Base-by-base conservation (phyloP, 192 early-diverging fungal genomes). In the Umbelopsis sp. region DNA sequence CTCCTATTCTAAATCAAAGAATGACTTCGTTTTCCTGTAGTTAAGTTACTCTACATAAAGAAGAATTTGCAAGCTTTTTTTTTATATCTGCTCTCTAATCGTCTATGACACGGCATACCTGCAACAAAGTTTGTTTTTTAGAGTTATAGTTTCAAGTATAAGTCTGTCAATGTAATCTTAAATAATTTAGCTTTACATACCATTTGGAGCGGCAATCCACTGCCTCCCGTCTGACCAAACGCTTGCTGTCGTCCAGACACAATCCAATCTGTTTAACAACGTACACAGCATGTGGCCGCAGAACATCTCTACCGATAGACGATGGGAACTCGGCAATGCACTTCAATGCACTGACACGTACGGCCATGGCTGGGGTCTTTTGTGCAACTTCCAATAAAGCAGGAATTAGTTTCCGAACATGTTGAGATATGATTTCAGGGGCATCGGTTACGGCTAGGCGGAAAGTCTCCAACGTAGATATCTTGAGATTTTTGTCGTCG, bases 201-300 rank as follows among this genome's bases (percentile, higher is more conserved):
- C 95, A 99, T 71, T 91, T 91, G 77, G 85, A 90, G 49, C 94
- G 82, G 46, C 93, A 91, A 66, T 94, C 91, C 6, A 92, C 94
- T 0, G 95, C 97, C 72, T 95, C 93, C 52, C 84, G 81, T 69
- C 97, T 84, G 16, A 99, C 97, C 21, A 90, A 52, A 35, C 95
- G 86, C 82, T 97, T 97, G 25, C 77, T 89, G 75, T 99, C 97
- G 80, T 98, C 95, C 68, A 96, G 73, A 0, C 89, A 81, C 35
- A 64, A 69, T 4, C 75, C 78, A 37, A 99, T 81, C 25, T 88
- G 86, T 35, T 82, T 78, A 16, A 95, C 69, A 10, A 97, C 84
- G 68, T 66, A 80, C 18, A 64, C 72, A 75, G 90, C 90, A 53
- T 88, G 85, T 0, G 92, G 88, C 27, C 80, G 79, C 20, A 96